Evolutionary conservation across 257 asterid species (phyloP).

Genomic region (Scutellaria barbata): DNA sequence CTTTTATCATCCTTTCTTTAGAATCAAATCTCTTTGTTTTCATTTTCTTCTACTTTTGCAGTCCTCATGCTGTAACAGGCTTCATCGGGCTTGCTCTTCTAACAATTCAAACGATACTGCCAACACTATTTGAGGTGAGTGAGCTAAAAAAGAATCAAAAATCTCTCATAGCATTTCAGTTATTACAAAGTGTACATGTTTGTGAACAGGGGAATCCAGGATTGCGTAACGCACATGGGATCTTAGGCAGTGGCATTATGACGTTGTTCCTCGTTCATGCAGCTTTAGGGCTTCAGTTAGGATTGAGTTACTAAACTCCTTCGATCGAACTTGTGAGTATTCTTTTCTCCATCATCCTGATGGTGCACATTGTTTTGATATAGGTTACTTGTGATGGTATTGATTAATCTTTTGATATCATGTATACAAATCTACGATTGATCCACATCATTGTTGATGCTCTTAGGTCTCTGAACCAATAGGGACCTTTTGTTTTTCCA

Average conservation of each 20-base stretch:
- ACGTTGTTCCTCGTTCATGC: constrained; percentile 87
- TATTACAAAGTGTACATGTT: neutral
- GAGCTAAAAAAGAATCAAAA: neutral
- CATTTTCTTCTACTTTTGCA: constrained; percentile 29
- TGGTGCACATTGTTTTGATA: neutral
- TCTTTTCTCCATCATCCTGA: neutral
- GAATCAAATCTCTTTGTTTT: neutral
- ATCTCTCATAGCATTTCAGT: neutral
- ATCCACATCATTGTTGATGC: no score
- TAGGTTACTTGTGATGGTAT: neutral
- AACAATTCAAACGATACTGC: constrained; percentile 46
- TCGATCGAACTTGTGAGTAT: neutral
- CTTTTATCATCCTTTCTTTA: neutral
- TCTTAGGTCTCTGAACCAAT: no score
- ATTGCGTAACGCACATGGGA: constrained; percentile 76
- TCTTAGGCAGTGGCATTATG: constrained; percentile 93
- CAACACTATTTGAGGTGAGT: constrained; percentile 65
- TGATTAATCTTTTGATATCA: no score
- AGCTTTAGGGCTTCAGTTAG: constrained; percentile 84
- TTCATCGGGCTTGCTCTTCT: constrained; percentile 51
- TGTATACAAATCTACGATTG: no score
- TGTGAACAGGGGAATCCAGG: constrained; percentile 72
- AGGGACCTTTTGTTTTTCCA: no score
- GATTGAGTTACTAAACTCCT: constrained; percentile 59
- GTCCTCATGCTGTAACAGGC: constrained; percentile 65